Conservation (phyloP, 805 yeast genomes). For the Metschnikowia gelsemii region DNA sequence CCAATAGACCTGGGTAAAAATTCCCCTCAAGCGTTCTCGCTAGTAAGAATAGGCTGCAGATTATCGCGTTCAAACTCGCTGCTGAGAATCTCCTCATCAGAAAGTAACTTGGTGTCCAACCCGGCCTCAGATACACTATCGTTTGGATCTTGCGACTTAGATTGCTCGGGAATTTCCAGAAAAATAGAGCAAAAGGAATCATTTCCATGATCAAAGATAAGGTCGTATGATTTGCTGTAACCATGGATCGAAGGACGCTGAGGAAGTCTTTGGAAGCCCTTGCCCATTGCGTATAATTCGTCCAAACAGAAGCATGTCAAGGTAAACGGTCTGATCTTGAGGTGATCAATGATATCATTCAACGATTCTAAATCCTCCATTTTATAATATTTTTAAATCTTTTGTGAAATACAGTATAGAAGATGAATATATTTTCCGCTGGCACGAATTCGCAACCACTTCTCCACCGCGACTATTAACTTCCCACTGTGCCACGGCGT, state of each 20-base stretch:
- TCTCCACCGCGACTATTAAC: not conserved
- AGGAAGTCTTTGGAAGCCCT: conserved; percentile 1
- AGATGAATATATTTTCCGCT: not conserved
- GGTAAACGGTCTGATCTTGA: conserved; percentile 18
- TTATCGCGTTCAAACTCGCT: conserved; percentile 19
- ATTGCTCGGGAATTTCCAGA: conserved; percentile 6
- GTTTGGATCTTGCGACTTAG: not conserved
- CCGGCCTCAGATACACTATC: not conserved
- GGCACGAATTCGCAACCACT: not conserved
- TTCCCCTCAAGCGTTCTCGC: not conserved
- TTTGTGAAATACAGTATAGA: not conserved
- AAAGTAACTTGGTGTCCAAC: conserved; percentile 10
- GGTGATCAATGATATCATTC: conserved; percentile 21
- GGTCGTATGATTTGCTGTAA: conserved; percentile 4
- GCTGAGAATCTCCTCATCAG: conserved; percentile 19
- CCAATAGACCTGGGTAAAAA: not conserved
- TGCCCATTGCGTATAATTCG: conserved; percentile 10
- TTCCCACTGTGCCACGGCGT: not conserved
- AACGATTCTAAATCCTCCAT: conserved; percentile 26
- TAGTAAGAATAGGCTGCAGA: conserved; percentile 11
- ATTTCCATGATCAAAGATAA: conserved; percentile 16
- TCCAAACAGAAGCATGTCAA: conserved; percentile 19
- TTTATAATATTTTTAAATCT: not conserved
- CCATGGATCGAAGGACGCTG: conserved; percentile 5
- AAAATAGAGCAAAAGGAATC: conserved; percentile 20